A percentile compares a stretch with the other conserved stretches of the same genome.
Conservation (phyloP, 306 rosid genomes). For the Rosa persica region DNA sequence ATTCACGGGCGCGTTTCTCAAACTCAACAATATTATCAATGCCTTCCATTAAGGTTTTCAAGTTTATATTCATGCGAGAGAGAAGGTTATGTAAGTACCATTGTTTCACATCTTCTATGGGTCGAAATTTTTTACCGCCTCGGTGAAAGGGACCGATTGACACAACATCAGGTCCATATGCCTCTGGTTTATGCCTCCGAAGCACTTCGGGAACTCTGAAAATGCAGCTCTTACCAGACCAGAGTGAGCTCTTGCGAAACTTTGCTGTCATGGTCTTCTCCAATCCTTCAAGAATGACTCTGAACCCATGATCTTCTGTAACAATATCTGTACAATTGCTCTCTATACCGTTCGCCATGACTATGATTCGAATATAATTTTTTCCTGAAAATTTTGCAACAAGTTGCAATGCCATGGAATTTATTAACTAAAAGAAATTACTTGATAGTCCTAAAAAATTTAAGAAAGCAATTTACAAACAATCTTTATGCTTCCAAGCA, state of each 20-base stretch:
- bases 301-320: no score
- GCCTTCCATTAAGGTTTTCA: background rate
- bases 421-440: no score
- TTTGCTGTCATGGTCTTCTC: background rate
- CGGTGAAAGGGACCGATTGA: slow-evolving; percentile 27
- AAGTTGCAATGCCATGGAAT: no score
- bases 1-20: background rate
- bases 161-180: background rate
- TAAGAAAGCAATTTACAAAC: no score
- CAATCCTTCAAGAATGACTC: background rate
- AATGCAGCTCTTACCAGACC: slow-evolving; percentile 8
- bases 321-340: no score
- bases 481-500: no score
- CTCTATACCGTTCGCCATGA: background rate
- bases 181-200: background rate
- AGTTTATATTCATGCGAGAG: rapidly evolving
- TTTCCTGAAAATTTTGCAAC: background rate
- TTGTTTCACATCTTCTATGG: background rate
- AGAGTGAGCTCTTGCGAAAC: background rate
- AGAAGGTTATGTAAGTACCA: background rate
- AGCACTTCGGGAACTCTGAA: slow-evolving; percentile 19
- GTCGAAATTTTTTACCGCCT: background rate
- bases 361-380: background rate
- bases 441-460: no score
- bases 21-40: background rate